Evolutionary conservation across 2,329 filamentous ascomycete species (phyloP), one percentile per base, ranked within the genome.

Genomic region (Aspergillus jensenii): DNA sequence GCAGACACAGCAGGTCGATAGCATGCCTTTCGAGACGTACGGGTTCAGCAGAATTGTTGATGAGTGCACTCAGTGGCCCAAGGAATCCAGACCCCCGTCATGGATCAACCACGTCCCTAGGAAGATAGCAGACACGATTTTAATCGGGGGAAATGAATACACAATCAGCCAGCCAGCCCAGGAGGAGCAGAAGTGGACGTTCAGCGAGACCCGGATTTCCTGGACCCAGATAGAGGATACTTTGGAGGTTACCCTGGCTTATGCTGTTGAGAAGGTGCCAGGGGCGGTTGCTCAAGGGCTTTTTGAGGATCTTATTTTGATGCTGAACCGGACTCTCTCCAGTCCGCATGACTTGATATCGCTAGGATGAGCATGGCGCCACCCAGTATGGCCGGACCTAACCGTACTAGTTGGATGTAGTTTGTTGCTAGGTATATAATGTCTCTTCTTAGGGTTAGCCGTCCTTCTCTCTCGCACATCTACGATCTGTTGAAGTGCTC

Each of bases 141-240:
- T 17, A 17, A 41, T 41, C 19, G 39, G 39, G 7, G 39, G 39
- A 4, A 15, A 2, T 15, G 39, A n/a, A 17, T 41, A 41, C 6
- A 41, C 39, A 8, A 41, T 60, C 59, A 2, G 55, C 27, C 56
- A 58, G 6, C 61, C 59, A 61, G 31, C n/a, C 8, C 60, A 12
- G 44, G 46, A n/a, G 58, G 60, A 27, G 39, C 39, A 41, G 39
- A 41, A 41, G 39, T 41, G 39, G 39, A 41, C 39, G 15, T 41
- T 41, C 19, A 41, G 39, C 19, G 39, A 41, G 39, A 41, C n/a
- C 15, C 39, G 39, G 12, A 17, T 41, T n/a, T 41, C 39, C 1
- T 41, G 39, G 39, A 41, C 39, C 12, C n/a, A 41, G 39, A 17
- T 17, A 17, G 39, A 17, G 4, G 4, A 19, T 15, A 17, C 12